Percentiles rank a stretch among this genome's conserved stretches.
phyloP scores from a whole-genome alignment of 352 stramenopile genomes.

The Phytophthora pistaciae region DNA sequence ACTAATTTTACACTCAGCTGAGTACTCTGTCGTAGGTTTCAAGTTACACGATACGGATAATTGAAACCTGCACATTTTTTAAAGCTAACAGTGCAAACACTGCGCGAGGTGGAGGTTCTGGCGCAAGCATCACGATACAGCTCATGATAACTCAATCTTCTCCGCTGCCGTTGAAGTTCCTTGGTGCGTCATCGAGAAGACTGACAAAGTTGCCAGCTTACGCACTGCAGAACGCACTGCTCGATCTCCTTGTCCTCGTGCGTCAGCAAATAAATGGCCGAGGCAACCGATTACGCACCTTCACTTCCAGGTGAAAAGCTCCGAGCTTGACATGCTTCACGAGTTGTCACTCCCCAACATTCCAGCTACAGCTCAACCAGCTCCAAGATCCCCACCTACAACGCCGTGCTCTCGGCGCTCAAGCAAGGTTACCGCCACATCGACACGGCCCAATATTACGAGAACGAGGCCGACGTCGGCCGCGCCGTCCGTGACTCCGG shows the following conservation, averaged over 20 bases:
- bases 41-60: background rate
- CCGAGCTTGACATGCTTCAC: background rate
- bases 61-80: background rate
- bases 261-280: constrained; percentile 3
- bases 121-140: too few species aligned
- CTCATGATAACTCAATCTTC: too few species aligned
- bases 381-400: constrained; percentile 40
- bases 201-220: background rate
- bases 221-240: background rate
- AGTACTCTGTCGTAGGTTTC: background rate
- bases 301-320: background rate
- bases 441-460: constrained; percentile 88
- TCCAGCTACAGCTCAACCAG: constrained; percentile 5
- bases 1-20: background rate
- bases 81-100: background rate
- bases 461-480: constrained; percentile 90
- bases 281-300: constrained; percentile 17
- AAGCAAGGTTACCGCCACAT: constrained; percentile 90
- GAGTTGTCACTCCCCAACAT: constrained; percentile 19
- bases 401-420: constrained; percentile 62
- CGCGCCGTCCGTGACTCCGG: constrained; percentile 74
- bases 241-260: background rate
- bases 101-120: too few species aligned
- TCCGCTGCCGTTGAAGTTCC: background rate
- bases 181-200: background rate